Evolutionary conservation across 2,329 filamentous ascomycete species (phyloP), one percentile per base, ranked within the genome.

Genomic region (Aureobasidium sp.): DNA sequence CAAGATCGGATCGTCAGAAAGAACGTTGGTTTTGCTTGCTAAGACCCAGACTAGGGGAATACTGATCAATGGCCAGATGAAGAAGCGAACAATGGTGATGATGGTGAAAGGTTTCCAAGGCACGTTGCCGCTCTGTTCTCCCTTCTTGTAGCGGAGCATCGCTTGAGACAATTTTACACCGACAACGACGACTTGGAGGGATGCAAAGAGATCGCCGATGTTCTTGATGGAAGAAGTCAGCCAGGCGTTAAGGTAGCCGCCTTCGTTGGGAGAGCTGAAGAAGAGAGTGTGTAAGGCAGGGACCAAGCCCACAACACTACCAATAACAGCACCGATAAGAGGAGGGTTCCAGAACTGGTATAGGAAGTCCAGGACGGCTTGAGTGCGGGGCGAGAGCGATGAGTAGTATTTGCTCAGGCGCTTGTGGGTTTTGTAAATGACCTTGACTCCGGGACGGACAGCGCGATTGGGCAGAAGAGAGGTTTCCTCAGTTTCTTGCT

Each of bases 181-280:
- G 0, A 90, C 89, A 0, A 92, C 84, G 20, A 92, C 84, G 20
- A 92, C 87, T 36, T 91, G 90, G 31, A 91, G 77, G 0, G 87
- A 84, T 0, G 90, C 88, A 72, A 92, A 92, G 0, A 92, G 80
- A 0, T 84, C 81, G 4, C 90, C 90, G 27, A 91, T 81, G 64
- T 89, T 91, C 69, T 87, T 83, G 25, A 92, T 76, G 0, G 86
- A 85, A 0, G 83, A 81, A 0, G 89, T 91, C 45, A 92, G 77
- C 90, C 89, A 92, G 1, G 89, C 89, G 25, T 86, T 89, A 70
- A 92, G 85, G 65, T 90, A 86, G 1, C 90, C 89, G 8, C 90
- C 90, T 7, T 90, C 78, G 10, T 85, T 74, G 11, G 82, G 82
- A 16, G 82, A 76, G 59, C 78, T 82, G 79, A 92, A 92, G 76